Evolutionary conservation across 768 basidiomycete species (phyloP), one percentile per base, ranked within the genome.

Genomic region (Megacollybia marginata): DNA sequence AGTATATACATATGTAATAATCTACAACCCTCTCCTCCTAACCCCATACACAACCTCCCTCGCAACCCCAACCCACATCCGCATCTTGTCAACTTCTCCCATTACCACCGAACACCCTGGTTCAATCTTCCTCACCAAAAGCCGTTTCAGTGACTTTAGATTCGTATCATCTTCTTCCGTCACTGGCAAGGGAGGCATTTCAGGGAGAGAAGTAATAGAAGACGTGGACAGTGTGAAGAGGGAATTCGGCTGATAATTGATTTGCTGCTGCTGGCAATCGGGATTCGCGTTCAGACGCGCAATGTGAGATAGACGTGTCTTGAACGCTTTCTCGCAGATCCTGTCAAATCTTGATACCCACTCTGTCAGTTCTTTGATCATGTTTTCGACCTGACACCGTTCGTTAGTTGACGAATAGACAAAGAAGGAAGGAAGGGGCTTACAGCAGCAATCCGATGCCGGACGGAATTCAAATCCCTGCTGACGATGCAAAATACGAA

Each of bases 101-200:
- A 76, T 74, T 2, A 80, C 79, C 6, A 77, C 78, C 13, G 69
- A 68, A 47, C 77, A 55, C 43, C 75, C 66, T 51, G 78, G 74
- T 35, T 82, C 78, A 48, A 88, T 75, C 65, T 86, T 87, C 43
- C 82, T 75, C 36, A 80, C 62, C 18, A 88, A 57, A n/a, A 89
- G 62, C 15, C 83, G 72, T 12, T 83, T 82, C 33, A 86, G 68
- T 23, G 73, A 70, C 33, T 76, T 74, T 10, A 71, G 74, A 52
- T 88, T 87, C 44, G 86, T 79, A 49, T 84, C 84, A 53, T 80
- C 81, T 34, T 73, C 67, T 44, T 76, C 76, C 67, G 31, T 61
- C 53, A 23, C 69, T 68, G n/a, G 69, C 65, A 44, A 67, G 59
- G n/a, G 69, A 67, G 8, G 74, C 75, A 73, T 13, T 66, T 64